A percentile compares a stretch with the other conserved stretches of the same genome.
Conservation (phyloP, 108 stramenopile genomes). For the Nitzschia sp. region DNA sequence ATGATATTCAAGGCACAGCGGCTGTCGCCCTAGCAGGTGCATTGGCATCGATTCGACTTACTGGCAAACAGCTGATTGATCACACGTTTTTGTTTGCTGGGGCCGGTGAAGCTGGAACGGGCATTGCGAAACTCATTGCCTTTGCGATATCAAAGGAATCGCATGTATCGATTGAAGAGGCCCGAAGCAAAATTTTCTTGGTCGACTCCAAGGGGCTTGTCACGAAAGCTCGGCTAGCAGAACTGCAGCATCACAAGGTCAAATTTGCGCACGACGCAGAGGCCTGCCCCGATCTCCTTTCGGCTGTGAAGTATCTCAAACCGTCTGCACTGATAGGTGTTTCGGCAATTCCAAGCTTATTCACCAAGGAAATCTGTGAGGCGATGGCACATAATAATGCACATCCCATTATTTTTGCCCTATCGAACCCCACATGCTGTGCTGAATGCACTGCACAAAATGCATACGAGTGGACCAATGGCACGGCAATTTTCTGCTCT, state of each 20-base stretch:
- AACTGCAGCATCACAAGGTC: slow-evolving; percentile 59
- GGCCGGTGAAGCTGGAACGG: slow-evolving; percentile 50
- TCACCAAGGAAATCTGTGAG: slow-evolving; percentile 28
- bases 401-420: slow-evolving; percentile 86
- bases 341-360: slow-evolving; percentile 39
- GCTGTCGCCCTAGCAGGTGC: slow-evolving; percentile 25
- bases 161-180: slow-evolving; percentile 24
- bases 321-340: slow-evolving; percentile 64
- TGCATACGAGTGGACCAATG: slow-evolving; percentile 91
- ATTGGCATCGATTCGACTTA: slow-evolving; percentile 24
- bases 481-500: slow-evolving; percentile 78
- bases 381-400: slow-evolving; percentile 70
- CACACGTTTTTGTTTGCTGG: slow-evolving; percentile 46
- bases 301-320: slow-evolving; percentile 41
- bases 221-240: slow-evolving; percentile 25
- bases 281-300: slow-evolving; percentile 21
- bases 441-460: slow-evolving; percentile 92
- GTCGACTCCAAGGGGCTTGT: slow-evolving; percentile 70
- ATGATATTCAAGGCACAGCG: neutral
- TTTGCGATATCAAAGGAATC: slow-evolving; percentile 33
- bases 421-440: slow-evolving; percentile 89
- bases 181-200: slow-evolving; percentile 47
- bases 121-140: slow-evolving; percentile 37
- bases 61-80: slow-evolving; percentile 28
- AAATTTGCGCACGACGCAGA: slow-evolving; percentile 50